A percentile compares a stretch with the other conserved stretches of the same genome.
Conservation (phyloP, 352 stramenopile genomes). For the Thraustotheca clavata region DNA sequence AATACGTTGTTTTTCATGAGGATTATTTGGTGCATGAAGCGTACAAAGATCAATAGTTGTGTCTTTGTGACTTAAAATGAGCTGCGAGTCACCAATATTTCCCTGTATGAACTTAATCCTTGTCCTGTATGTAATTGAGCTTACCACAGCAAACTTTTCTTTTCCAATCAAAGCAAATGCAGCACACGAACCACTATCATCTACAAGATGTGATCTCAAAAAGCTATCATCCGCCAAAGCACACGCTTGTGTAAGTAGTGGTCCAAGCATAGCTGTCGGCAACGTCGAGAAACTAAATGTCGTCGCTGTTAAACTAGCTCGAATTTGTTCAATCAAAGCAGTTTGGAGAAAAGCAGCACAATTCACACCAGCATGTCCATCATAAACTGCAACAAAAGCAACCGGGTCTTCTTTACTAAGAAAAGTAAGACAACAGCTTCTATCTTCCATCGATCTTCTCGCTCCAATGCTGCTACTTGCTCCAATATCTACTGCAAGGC, state of each 20-base stretch:
- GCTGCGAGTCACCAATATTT: constrained; percentile 73
- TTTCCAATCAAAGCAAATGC: constrained; percentile 46
- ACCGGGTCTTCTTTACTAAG: constrained; percentile 35
- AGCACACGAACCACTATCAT: constrained; percentile 61
- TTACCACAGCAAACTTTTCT: constrained; percentile 17
- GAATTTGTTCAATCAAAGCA: constrained; percentile 51
- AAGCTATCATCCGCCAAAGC: constrained; percentile 60
- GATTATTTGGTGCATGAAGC: constrained; percentile 54
- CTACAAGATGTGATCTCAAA: constrained; percentile 43
- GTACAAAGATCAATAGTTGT: constrained; percentile 48
- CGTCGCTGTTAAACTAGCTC: constrained; percentile 45
- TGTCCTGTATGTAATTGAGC: constrained; percentile 21
- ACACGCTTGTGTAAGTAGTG: constrained; percentile 40
- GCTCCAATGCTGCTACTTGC: not conserved
- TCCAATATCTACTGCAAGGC: not conserved
- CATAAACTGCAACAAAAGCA: constrained; percentile 79
- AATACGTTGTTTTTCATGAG: constrained; percentile 72
- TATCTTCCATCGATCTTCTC: constrained; percentile 5
- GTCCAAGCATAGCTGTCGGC: constrained; percentile 24
- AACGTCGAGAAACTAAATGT: constrained; percentile 34
- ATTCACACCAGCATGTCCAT: constrained; percentile 63
- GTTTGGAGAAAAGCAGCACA: constrained; percentile 11
- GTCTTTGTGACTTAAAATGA: constrained; percentile 56
- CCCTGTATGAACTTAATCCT: constrained; percentile 38
- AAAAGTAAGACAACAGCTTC: constrained; percentile 5